phyloP scores from a whole-genome alignment of 2,329 filamentous ascomycete genomes.

The Pseudogymnoascus sp. region DNA sequence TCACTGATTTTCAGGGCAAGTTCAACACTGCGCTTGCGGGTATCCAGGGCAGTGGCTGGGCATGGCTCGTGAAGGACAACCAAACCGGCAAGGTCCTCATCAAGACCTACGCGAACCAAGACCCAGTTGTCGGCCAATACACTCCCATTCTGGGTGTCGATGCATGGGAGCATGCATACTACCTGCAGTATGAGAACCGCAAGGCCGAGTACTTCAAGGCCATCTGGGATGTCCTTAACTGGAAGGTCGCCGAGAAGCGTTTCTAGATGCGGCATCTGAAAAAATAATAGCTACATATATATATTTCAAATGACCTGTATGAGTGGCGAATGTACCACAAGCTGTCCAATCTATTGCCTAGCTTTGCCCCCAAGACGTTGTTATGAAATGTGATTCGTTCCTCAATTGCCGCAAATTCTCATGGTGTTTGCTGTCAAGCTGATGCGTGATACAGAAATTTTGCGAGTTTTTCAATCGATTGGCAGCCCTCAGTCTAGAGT shows the following conservation, averaged over 20 bases:
- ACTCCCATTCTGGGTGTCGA: constrained; percentile 80
- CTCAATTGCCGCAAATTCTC: not conserved
- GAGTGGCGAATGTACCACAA: constrained; percentile 7
- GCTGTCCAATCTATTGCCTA: not conserved
- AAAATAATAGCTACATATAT: constrained; percentile 21
- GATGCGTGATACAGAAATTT: constrained; percentile 5
- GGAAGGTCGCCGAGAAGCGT: constrained; percentile 78
- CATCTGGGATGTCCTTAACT: constrained; percentile 94
- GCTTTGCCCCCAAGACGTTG: not conserved
- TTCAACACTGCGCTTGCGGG: constrained; percentile 51
- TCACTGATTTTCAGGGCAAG: constrained; percentile 46
- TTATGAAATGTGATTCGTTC: not conserved
- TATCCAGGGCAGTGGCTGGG: constrained; percentile 52
- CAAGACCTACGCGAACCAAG: constrained; percentile 75
- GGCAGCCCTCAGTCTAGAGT: not conserved
- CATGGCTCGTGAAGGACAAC: constrained; percentile 47
- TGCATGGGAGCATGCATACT: constrained; percentile 95
- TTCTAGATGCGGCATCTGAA: constrained; percentile 38
- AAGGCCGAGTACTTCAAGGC: constrained; percentile 93
- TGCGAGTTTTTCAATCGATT: not conserved
- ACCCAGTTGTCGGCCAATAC: constrained; percentile 77
- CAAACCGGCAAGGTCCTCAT: constrained; percentile 48
- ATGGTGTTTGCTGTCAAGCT: not conserved
- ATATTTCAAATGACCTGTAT: constrained; percentile 2
- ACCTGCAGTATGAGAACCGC: constrained; percentile 92